A percentile compares a stretch with the other conserved stretches of the same genome.
phyloP scores from a whole-genome alignment of 768 basidiomycete genomes.

The Stropharia rugosoannulata region DNA sequence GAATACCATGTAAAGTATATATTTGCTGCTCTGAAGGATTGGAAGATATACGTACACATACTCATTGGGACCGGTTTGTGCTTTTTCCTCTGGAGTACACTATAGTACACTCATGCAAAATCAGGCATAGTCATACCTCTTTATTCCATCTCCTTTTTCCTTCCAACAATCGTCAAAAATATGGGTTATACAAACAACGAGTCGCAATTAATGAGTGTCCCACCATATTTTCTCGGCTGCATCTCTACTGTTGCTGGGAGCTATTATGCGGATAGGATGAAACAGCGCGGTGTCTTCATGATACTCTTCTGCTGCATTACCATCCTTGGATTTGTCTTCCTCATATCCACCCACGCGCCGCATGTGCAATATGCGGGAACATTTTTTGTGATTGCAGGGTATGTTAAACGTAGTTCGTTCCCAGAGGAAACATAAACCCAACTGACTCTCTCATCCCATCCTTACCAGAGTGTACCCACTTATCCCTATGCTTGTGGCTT shows the following conservation, averaged over 20 bases:
- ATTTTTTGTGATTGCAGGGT: slow-evolving; percentile 30
- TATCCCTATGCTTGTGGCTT: slow-evolving; percentile 29
- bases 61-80: slow-evolving; percentile 27
- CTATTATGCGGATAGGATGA: slow-evolving; percentile 21
- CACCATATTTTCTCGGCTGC: slow-evolving; percentile 29
- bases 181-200: slow-evolving; percentile 27
- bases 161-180: slow-evolving; percentile 28
- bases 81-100: neutral
- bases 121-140: slow-evolving; percentile 29
- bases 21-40: slow-evolving; percentile 25
- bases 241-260: slow-evolving; percentile 24
- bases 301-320: slow-evolving; percentile 26
- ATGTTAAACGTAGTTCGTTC: slow-evolving; percentile 5
- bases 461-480: slow-evolving; percentile 29
- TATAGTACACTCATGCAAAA: neutral
- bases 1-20: slow-evolving; percentile 27
- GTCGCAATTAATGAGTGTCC: slow-evolving; percentile 31
- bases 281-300: slow-evolving; percentile 26
- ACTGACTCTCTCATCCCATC: neutral
- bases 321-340: slow-evolving; percentile 24
- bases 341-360: slow-evolving; percentile 25
- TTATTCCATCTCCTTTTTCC: slow-evolving; percentile 31
- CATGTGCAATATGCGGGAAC: slow-evolving; percentile 29
- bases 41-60: slow-evolving; percentile 35
- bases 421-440: neutral